Conservation (phyloP, 768 basidiomycete genomes). For the Mycena amicta region DNA sequence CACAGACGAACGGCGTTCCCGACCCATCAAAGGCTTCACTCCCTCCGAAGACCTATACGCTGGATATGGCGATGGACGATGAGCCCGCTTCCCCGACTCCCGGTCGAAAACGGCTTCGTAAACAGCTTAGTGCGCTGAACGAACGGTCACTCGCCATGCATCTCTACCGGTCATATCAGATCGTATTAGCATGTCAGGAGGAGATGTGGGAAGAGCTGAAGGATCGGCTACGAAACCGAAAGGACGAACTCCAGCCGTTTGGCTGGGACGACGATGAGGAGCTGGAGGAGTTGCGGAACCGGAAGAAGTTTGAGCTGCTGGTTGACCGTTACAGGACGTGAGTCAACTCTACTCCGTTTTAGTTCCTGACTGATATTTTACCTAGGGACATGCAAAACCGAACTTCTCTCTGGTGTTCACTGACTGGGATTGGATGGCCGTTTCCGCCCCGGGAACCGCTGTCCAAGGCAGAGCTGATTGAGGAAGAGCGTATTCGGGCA, state of each 20-base stretch:
- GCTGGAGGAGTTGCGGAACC: constrained; percentile 54
- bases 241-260: constrained; percentile 52
- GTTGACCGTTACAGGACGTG: constrained; percentile 60
- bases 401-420: constrained; percentile 64
- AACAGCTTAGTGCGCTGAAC: constrained; percentile 48
- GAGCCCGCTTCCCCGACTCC: constrained; percentile 38
- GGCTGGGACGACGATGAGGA: constrained; percentile 78
- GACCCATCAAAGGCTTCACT: constrained; percentile 22
- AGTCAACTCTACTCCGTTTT: constrained; percentile 25
- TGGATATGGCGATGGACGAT: constrained; percentile 52
- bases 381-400: constrained; percentile 68
- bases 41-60: constrained; percentile 41
- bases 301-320: constrained; percentile 61
- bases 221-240: constrained; percentile 60
- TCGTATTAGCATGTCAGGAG: constrained; percentile 67
- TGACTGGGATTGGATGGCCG: constrained; percentile 59
- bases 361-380: constrained; percentile 3
- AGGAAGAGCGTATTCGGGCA: constrained; percentile 63
- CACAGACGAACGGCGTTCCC: constrained; percentile 1
- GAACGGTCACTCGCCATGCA: constrained; percentile 74
- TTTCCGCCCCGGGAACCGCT: constrained; percentile 63
- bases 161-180: constrained; percentile 62
- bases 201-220: constrained; percentile 79
- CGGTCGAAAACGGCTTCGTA: constrained; percentile 40
- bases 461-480: constrained; percentile 69